Conservation (phyloP, 441 rosid genomes). For the Eruca vesicaria region DNA sequence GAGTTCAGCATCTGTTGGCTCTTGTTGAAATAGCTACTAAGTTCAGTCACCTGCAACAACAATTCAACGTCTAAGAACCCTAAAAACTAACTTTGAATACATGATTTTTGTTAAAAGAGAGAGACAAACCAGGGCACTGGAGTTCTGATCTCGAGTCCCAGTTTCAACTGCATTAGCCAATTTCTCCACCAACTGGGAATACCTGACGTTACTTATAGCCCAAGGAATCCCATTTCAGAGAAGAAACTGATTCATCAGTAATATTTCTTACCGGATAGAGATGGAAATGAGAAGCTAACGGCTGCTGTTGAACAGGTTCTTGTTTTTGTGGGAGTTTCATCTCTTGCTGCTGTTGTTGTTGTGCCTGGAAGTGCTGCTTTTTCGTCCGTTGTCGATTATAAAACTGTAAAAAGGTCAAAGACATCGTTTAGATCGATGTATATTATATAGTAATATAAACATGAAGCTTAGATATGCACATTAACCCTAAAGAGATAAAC, state of each 20-base stretch:
- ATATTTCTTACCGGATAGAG: constrained; percentile 56
- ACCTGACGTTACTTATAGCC: background rate
- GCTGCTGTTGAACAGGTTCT: constrained; percentile 35
- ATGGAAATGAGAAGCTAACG: constrained; percentile 89
- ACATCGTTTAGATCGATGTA: background rate
- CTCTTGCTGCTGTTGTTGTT: constrained; percentile 41
- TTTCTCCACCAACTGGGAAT: constrained; percentile 68
- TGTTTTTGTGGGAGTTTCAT: constrained; percentile 20
- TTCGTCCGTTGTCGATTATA: constrained; percentile 37
- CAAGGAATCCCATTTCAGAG: background rate
- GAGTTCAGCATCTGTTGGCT: constrained; percentile 88
- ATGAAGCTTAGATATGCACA: background rate
- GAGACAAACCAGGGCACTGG: constrained; percentile 68
- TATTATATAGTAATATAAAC: background rate
- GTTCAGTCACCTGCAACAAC: constrained; percentile 49
- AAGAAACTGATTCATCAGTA: background rate
- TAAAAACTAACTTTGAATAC: background rate
- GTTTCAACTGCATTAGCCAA: constrained; percentile 64
- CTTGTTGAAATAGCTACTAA: constrained; percentile 82
- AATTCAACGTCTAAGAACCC: constrained; percentile 15
- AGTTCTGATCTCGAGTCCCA: constrained; percentile 77
- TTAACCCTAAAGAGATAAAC: too few relatives aligned
- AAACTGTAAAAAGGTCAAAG: constrained; percentile 12
- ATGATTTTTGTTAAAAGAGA: background rate
- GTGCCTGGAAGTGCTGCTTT: constrained; percentile 41